Percentiles rank a stretch among this genome's conserved stretches.
phyloP scores from a whole-genome alignment of 305 asterid species.

The Fraxinus albicans region DNA sequence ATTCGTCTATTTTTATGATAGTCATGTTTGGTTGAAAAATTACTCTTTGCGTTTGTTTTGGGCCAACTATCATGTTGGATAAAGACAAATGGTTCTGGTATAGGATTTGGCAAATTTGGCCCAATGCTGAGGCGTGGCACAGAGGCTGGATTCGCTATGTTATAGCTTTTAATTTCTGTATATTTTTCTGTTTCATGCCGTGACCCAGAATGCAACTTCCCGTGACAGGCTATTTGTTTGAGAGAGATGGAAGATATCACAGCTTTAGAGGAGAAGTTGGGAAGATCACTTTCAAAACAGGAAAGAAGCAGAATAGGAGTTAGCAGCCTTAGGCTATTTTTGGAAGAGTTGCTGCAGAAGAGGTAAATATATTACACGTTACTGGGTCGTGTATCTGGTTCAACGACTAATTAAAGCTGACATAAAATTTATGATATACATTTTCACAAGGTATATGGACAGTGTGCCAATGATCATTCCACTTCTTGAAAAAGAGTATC shows the following conservation, averaged over 20 bases:
- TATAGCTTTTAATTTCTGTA: not conserved
- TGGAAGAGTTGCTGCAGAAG: slow-evolving; percentile 89
- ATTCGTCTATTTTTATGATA: not conserved
- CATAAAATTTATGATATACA: slow-evolving; percentile 27
- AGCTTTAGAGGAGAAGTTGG: slow-evolving; percentile 91
- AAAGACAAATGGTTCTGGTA: slow-evolving; percentile 18
- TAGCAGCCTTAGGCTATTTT: slow-evolving; percentile 84
- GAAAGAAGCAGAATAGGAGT: slow-evolving; percentile 91
- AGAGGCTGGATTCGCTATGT: not conserved
- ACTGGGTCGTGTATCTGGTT: slow-evolving; percentile 7
- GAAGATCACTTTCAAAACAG: slow-evolving; percentile 78
- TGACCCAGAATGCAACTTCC: slow-evolving; percentile 13
- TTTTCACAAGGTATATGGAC: slow-evolving; percentile 71
- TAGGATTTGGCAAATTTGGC: not conserved
- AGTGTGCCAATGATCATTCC: slow-evolving; percentile 91
- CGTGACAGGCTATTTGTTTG: slow-evolving; percentile 64
- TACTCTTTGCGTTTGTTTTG: not conserved
- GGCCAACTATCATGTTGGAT: slow-evolving; percentile 7
- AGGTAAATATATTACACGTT: slow-evolving; percentile 42
- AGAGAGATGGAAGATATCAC: slow-evolving; percentile 82
- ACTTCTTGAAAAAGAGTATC: slow-evolving; percentile 86
- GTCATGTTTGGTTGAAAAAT: not conserved
- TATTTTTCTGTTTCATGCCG: slow-evolving; percentile 11
- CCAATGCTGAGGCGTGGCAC: not conserved
- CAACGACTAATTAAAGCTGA: slow-evolving; percentile 19